Base-by-base conservation (phyloP, 495 filamentous ascomycete genomes). In the Aspergillus heteromorphus region DNA sequence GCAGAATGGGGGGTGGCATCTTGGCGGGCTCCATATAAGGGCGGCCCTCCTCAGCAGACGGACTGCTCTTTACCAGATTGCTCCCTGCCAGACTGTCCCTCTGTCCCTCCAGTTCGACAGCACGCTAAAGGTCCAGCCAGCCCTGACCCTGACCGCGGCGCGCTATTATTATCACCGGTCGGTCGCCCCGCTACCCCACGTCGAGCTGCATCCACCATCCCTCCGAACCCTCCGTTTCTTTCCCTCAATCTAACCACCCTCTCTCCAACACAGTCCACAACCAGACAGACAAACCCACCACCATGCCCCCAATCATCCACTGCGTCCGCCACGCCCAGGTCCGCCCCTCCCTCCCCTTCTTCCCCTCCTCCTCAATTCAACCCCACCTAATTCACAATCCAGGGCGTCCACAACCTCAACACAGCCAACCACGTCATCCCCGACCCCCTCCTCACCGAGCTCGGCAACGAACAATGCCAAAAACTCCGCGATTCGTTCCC, bases 381-480 rank as follows among this genome's bases (percentile, higher is more conserved):
- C 13, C 34, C 41, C 16, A 20, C 29, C 29, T 23, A 40, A 7
- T 31, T 21, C 25, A 49, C 25, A 13, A 41, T 19, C 18, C 78
- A 95, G 77, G 91, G 89, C 69, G 75, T 81, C 63, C 92, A 97
- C 77, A 96, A 97, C 73, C 81, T 95, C 63, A 74, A 59, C 53
- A 61, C 64, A n/a, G 82, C 73, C 40, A 91, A 91, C 74, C 85
- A 95, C 63, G 65, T 72, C 53, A 74, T 95, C 41, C 83, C 64
- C 14, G 92, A 97, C 61, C 89, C 92, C 2, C 70, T 80, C 51
- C 82, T 97, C 30, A 96, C 92, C 13, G 73, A 82, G 4, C 77
- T 87, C 3, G 92, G 92, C 63, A 76, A 85, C 60, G 56, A 80
- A 13, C 92, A 97, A 81, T 96, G 92, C 72, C 65, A 62, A 4